Conservation (phyloP, 208 protist genomes). For the Leishmania arabica region DNA sequence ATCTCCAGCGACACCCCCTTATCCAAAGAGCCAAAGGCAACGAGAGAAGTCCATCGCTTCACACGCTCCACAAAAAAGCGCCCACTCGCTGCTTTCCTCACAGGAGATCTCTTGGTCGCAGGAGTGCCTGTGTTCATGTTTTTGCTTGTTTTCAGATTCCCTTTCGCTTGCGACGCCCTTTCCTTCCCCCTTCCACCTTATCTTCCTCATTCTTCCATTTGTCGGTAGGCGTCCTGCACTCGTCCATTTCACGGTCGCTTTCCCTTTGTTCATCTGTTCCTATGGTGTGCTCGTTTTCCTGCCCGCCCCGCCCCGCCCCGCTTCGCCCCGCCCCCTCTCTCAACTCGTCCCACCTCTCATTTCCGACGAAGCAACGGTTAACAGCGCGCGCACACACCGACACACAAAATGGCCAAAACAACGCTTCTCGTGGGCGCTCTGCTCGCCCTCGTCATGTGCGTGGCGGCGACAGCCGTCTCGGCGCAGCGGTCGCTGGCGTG, state of each 20-base stretch:
- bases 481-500: slow-evolving; percentile 72
- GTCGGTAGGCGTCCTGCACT: not conserved
- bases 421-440: slow-evolving; percentile 27
- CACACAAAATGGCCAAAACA: not conserved
- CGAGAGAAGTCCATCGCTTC: no score
- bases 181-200: no score
- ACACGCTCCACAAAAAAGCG: no score
- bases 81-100: not conserved
- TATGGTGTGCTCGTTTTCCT: not conserved
- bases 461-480: slow-evolving; percentile 29
- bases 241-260: not conserved
- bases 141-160: not conserved
- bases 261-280: not conserved
- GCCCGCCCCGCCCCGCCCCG: no score
- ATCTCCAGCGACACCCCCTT: no score
- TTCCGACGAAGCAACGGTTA: no score
- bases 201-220: no score
- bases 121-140: no score
- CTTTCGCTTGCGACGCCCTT: not conserved
- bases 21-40: no score
- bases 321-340: not conserved
- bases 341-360: not conserved
- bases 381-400: not conserved
- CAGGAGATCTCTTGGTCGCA: no score
- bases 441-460: slow-evolving; percentile 30